Evolutionary conservation across 2,329 filamentous ascomycete genomes (phyloP).

Genomic region (Alternaria sp.): DNA sequence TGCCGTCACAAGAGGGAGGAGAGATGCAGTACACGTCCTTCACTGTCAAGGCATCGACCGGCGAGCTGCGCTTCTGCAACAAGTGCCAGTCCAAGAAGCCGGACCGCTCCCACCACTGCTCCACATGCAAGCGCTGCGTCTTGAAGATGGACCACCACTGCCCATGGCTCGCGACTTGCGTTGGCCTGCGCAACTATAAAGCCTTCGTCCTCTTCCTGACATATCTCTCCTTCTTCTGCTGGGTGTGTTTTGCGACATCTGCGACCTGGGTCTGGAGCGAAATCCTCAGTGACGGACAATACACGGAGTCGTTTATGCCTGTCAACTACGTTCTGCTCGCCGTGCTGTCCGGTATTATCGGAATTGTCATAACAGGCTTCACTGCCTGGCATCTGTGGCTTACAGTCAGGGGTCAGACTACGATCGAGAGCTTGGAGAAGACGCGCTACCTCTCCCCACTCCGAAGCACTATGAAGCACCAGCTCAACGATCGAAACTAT

Average conservation of each 20-base stretch:
- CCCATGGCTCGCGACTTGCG: constrained; percentile 95
- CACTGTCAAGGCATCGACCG: constrained; percentile 85
- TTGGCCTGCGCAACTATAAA: constrained; percentile 95
- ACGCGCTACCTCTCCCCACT: constrained; percentile 89
- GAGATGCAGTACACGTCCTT: constrained; percentile 70
- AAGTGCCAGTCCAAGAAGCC: constrained; percentile 96
- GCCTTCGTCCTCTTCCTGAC: constrained; percentile 90
- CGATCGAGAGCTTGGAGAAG: constrained; percentile 95
- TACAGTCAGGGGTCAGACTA: constrained; percentile 80
- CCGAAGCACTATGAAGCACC: constrained; percentile 71
- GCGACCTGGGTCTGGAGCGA: constrained; percentile 85
- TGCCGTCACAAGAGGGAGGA: constrained; percentile 73
- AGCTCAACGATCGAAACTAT: constrained; percentile 58
- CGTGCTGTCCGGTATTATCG: constrained; percentile 89
- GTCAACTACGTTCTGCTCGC: constrained; percentile 90
- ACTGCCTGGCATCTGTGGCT: constrained; percentile 91
- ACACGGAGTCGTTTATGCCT: constrained; percentile 78
- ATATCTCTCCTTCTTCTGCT: constrained; percentile 87
- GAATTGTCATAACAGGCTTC: constrained; percentile 85
- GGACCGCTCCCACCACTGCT: constrained; percentile 96
- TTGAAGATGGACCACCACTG: constrained; percentile 99
- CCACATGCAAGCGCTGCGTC: constrained; percentile 89
- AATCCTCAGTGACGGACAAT: constrained; percentile 72
- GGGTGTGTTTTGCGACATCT: constrained; percentile 78
- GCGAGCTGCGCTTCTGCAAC: constrained; percentile 89